Evolutionary conservation across 306 rosid genomes (phyloP).

Genomic region (Mimosa bimucronata): DNA sequence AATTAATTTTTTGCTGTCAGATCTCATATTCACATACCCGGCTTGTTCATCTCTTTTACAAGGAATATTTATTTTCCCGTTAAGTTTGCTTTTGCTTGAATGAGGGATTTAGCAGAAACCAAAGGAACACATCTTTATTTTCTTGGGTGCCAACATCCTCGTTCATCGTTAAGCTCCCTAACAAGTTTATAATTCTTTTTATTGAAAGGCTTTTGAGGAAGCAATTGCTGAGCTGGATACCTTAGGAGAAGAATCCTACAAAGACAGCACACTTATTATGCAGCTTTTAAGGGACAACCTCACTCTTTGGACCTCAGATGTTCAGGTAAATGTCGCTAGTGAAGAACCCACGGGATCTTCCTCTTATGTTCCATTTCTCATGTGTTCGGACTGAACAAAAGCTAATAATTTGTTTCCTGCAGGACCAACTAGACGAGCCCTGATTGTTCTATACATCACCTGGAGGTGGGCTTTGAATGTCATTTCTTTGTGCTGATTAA

Average conservation of each 20-base stretch:
- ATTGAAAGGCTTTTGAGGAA: conserved; percentile 72
- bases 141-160: background rate
- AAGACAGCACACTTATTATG: conserved; percentile 92
- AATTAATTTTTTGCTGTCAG: background rate
- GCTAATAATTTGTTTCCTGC: conserved; percentile 31
- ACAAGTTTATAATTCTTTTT: conserved; percentile 23
- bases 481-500: conserved; percentile 55
- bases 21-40: conserved; percentile 1
- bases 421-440: conserved; percentile 93
- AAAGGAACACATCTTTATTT: conserved; percentile 2
- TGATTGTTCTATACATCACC: conserved; percentile 58
- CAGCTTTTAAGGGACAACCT: conserved; percentile 85
- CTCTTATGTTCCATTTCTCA: background rate
- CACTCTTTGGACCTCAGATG: conserved; percentile 89
- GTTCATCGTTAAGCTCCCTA: conserved; percentile 25
- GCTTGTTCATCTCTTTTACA: background rate
- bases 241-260: conserved; percentile 85
- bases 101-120: background rate
- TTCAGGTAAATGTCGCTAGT: conserved; percentile 54
- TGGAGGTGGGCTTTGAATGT: conserved; percentile 77
- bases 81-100: conserved; percentile 31
- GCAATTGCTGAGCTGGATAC: conserved; percentile 91
- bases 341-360: background rate
- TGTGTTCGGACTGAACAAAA: background rate
- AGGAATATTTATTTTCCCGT: background rate